Base-by-base conservation (phyloP, 768 basidiomycete species). In the Lentinula sp. region DNA sequence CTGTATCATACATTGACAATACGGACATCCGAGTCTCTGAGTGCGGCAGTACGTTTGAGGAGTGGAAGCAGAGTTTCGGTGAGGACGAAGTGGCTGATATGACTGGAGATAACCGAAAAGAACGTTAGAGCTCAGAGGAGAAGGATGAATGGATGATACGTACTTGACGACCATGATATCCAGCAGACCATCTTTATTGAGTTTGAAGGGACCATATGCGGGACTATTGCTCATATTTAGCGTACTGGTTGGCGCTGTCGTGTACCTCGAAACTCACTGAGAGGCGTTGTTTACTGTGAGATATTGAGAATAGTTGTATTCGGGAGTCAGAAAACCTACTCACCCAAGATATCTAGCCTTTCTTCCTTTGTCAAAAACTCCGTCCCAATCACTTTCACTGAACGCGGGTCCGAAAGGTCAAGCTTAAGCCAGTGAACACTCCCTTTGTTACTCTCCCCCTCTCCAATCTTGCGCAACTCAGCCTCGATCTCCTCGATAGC, bases 11-110 rank as follows among this genome's bases (percentile, higher is more conserved):
- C 86, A 58, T 82, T 79, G 9, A 87, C 76, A 12, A 89, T 76
- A 15, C 87, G 81, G 51, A 87, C 86, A 61, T 88, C 87, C 0
- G 83, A 76, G 23, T 72, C 71, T 0, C 76, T 70, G 49, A 77
- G 69, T 15, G 73, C 63, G 0, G 84, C 80, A 0, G 87, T 87
- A 58, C 73, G 68, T 43, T 71, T 72, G 51, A 88, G 66, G 3
- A 86, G 67, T 2, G 86, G 82, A 41, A 86, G 73, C 6, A 88
- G 75, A 3, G 78, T 75, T 20, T 75, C 70, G 6, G 84, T 86
- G 63, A 88, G 78, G 12, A 81, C 77, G 59, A 84, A 84, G 0
- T 79, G 82, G 42, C 80, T 77, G 23, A 88, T 72, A 57, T 81
- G 76, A 54, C 86, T 46, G 20, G 9, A n/a, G 1, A 10, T 39